These are phyloP conservation scores for Fraxinus albicans DNA, from an alignment of 305 asterid species.

Conservation along the genomic window DNA sequence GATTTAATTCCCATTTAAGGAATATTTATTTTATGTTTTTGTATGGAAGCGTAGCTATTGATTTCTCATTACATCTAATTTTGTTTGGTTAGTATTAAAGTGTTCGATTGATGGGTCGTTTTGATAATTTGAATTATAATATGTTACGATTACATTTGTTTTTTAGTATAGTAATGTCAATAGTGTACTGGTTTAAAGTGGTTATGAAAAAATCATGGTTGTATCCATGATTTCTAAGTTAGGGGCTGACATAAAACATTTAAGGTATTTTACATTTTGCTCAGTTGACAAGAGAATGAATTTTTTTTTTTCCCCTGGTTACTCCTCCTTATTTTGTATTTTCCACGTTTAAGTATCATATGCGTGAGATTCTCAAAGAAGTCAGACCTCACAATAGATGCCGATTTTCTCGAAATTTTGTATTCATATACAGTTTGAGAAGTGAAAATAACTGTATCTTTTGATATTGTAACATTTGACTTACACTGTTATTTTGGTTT, in stretches of 20 bases:
- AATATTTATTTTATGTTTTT: neutral
- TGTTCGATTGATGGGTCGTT: neutral
- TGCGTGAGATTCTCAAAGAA: conserved; percentile 1
- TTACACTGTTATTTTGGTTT: conserved; percentile 21
- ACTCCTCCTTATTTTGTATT: neutral
- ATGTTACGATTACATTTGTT: neutral
- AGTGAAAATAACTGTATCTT: neutral
- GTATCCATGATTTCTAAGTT: neutral
- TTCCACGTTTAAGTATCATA: neutral
- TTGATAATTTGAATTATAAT: neutral
- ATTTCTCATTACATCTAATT: neutral
- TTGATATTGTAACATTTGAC: neutral
- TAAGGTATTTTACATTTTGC: too few relatives aligned
- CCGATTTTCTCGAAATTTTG: neutral
- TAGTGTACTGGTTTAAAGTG: neutral
- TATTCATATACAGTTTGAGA: neutral
- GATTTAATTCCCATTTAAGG: neutral
- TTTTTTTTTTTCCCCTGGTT: neutral
- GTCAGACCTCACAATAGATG: neutral
- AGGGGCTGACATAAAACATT: neutral
- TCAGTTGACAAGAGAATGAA: neutral
- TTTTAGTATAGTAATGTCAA: neutral
- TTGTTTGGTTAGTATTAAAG: neutral
- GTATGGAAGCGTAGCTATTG: neutral
- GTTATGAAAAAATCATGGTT: neutral